Conservation (phyloP, 1,284 basidiomycete genomes). For the Trichosporon ovoides region DNA sequence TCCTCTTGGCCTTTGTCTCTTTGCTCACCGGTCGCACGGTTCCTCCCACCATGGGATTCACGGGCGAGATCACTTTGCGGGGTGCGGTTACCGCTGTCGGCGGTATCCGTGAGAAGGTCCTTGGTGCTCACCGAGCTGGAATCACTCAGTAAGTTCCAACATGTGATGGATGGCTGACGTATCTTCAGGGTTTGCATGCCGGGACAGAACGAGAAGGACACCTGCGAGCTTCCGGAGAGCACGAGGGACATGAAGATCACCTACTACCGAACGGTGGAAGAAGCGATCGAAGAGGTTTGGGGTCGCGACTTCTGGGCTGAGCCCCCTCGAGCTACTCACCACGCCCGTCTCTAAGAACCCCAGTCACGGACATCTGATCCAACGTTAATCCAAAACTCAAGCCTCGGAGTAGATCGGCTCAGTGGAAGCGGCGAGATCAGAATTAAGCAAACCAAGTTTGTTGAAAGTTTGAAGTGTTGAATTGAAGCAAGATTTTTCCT, state of each 20-base stretch:
- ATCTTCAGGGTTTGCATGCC: slow-evolving; percentile 68
- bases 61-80: slow-evolving; percentile 85
- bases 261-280: slow-evolving; percentile 47
- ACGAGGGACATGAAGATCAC: slow-evolving; percentile 82
- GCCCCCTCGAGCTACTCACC: background rate
- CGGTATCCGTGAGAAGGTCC: slow-evolving; percentile 87
- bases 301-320: slow-evolving; percentile 19
- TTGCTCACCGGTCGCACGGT: slow-evolving; percentile 76
- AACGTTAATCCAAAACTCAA: too few relatives aligned
- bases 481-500: background rate
- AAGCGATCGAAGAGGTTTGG: slow-evolving; percentile 40
- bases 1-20: slow-evolving; percentile 80
- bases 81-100: slow-evolving; percentile 87
- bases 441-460: too few relatives aligned
- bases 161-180: too few relatives aligned
- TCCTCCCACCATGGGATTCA: slow-evolving; percentile 81
- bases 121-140: slow-evolving; percentile 84
- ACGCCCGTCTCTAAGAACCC: slow-evolving; percentile 5
- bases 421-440: too few relatives aligned
- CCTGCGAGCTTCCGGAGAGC: slow-evolving; percentile 84
- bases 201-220: slow-evolving; percentile 74
- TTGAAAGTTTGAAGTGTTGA: background rate
- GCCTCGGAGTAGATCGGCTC: too few relatives aligned
- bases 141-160: slow-evolving; percentile 59
- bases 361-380: background rate